Base-by-base conservation (phyloP, 73 alveolate species). In the Stentor coeruleus region DNA sequence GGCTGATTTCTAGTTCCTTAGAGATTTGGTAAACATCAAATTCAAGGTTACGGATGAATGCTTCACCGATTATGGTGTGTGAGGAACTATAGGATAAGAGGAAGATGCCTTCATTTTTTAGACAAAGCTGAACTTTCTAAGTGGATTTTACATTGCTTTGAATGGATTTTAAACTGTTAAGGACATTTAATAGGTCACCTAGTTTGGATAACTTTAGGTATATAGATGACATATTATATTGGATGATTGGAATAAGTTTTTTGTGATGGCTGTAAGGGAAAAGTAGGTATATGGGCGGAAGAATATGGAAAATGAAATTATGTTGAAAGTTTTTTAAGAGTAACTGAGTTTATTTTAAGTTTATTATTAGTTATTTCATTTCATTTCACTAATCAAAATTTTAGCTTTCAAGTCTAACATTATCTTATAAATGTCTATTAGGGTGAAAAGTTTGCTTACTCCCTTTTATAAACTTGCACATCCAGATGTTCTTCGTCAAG, bases 401-500 rank as follows among this genome's bases (percentile, higher is more conserved):
- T n/a, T n/a, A n/a, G n/a, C n/a, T n/a, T n/a, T n/a, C n/a, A n/a
- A n/a, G n/a, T n/a, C n/a, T n/a, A n/a, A n/a, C n/a, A n/a, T n/a
- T n/a, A n/a, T n/a, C n/a, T 49, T 49, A 20, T 49, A 66, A 66
- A 66, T 66, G 79, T 37, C 79, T 20, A 26, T 2, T 31, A 66
- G 37, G 79, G 79, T 66, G 36, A 66, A 2, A 2, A 28, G 49
- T 66, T 31, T 66, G n/a, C 33, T 66, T 14, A 66, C 79, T 66
- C 79, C 79, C 26, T 66, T 66, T 66, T 66, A 26, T 33, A 66
- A 66, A 31, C 1, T 66, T 20, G 79, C 41, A 28, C 79, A 66
- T 31, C 79, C 79, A 20, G 79, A 66, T 66, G 79, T 66, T 26
- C 39, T 66, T 1, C n/a, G 40, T 14, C 11, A 20, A 66, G 79